phyloP scores from a whole-genome alignment of 1,284 basidiomycete genomes.

The Inonotus hispidus region DNA sequence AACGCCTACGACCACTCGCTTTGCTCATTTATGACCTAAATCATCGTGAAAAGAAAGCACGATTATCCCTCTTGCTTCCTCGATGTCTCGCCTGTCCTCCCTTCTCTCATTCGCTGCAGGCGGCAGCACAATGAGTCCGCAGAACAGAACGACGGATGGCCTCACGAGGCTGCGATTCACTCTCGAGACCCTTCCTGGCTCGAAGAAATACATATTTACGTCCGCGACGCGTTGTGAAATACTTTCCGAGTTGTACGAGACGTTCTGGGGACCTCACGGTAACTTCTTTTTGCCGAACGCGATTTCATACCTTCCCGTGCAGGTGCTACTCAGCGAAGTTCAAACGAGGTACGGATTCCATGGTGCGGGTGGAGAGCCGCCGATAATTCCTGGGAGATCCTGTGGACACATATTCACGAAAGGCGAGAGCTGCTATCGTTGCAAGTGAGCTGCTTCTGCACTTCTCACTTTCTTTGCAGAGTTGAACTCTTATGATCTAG shows the following conservation, averaged over 20 bases:
- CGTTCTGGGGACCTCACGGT: constrained; percentile 72
- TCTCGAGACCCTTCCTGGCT: constrained; percentile 73
- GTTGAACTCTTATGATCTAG: constrained; percentile 35
- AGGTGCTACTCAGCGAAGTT: constrained; percentile 59
- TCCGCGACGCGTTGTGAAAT: constrained; percentile 68
- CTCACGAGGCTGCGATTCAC: constrained; percentile 65
- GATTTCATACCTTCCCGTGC: constrained; percentile 52
- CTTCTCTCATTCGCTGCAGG: constrained; percentile 10
- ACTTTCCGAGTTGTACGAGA: constrained; percentile 69
- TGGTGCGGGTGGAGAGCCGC: constrained; percentile 52
- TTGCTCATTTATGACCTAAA: not conserved
- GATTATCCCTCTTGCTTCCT: not conserved
- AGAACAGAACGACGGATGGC: constrained; percentile 42
- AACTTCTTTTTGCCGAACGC: constrained; percentile 64
- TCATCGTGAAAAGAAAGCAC: not conserved
- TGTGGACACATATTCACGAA: constrained; percentile 79
- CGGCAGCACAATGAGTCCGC: constrained; percentile 30
- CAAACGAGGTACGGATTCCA: constrained; percentile 52
- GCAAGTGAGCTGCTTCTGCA: constrained; percentile 65
- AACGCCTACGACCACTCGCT: not conserved
- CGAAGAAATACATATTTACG: constrained; percentile 70
- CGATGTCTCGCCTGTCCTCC: constrained; percentile 18
- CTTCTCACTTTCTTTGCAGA: not conserved
- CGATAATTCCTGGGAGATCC: constrained; percentile 54
- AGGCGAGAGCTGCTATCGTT: constrained; percentile 83